These are phyloP conservation scores for Collariella sp. DNA, from an alignment of 495 filamentous ascomycete genomes.

Conservation along the genomic window DNA sequence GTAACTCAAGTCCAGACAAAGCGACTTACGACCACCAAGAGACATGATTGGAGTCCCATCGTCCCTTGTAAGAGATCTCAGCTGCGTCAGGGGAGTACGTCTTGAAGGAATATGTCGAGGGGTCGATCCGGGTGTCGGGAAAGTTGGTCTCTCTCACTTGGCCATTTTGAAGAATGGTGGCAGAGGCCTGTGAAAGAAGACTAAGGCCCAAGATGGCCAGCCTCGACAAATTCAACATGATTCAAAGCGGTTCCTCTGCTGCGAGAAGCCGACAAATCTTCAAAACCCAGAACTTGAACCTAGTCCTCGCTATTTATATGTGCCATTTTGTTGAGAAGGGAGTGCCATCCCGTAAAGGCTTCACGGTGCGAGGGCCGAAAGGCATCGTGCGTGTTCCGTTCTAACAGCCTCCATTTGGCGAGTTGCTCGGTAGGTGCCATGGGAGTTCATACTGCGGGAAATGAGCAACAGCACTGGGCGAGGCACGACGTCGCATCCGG, in stretches of 20 bases:
- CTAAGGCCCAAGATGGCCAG: constrained; percentile 24
- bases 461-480: neutral
- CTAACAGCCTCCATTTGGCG: neutral
- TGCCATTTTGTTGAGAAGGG: neutral
- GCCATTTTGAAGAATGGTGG: constrained; percentile 56
- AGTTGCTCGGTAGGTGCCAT: neutral
- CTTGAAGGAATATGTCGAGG: constrained; percentile 29
- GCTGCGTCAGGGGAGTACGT: constrained; percentile 48
- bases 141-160: constrained; percentile 44
- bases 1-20: neutral
- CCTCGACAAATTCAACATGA: constrained; percentile 15
- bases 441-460: neutral
- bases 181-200: constrained; percentile 17
- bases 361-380: no score
- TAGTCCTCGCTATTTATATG: neutral
- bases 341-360: no score
- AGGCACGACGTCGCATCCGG: neutral
- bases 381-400: no score
- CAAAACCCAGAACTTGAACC: neutral
- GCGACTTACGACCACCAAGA: constrained; percentile 55
- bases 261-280: neutral
- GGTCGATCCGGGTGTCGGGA: constrained; percentile 40
- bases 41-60: constrained; percentile 58
- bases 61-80: constrained; percentile 61
- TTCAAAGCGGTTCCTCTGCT: neutral